Percentiles rank a stretch among this genome's conserved stretches.
These are phyloP conservation scores for Chaetomium cochliodes DNA, from an alignment of 495 filamentous ascomycete species.

Conservation along the genomic window DNA sequence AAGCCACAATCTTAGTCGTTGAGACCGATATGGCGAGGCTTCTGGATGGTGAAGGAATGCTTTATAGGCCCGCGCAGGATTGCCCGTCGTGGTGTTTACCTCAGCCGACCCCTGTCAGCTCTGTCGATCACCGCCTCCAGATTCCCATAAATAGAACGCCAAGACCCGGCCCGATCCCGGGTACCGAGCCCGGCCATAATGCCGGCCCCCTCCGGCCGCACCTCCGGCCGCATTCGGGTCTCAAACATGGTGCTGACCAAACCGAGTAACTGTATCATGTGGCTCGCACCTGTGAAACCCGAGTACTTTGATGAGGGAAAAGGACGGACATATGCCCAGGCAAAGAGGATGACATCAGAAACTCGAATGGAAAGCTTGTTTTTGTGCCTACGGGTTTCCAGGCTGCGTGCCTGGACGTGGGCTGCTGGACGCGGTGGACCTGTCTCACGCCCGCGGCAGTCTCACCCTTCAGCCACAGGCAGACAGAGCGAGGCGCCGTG, in stretches of 20 bases:
- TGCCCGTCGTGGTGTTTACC: not conserved
- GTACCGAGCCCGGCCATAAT: not conserved
- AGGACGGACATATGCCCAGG: not conserved
- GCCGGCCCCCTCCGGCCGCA: not conserved
- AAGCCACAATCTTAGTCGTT: too few species aligned
- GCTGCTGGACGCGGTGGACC: too few species aligned
- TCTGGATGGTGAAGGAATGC: too few species aligned
- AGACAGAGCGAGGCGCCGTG: too few species aligned
- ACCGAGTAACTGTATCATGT: not conserved
- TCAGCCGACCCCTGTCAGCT: not conserved
- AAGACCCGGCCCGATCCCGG: not conserved
- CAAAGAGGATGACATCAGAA: too few species aligned
- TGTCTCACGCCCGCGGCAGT: too few species aligned
- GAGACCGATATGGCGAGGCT: too few species aligned
- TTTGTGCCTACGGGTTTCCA: too few species aligned
- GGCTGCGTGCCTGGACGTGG: too few species aligned
- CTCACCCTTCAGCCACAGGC: too few species aligned
- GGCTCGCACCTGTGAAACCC: not conserved
- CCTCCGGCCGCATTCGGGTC: not conserved
- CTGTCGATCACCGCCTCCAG: not conserved
- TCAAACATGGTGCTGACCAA: not conserved
- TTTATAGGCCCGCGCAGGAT: not conserved
- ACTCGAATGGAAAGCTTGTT: too few species aligned
- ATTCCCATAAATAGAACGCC: not conserved
- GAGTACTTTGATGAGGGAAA: not conserved